A percentile compares a stretch with the other conserved stretches of the same genome.
Conservation (phyloP, 163 green algal genomes). For the Trebouxia gelatinosa region DNA sequence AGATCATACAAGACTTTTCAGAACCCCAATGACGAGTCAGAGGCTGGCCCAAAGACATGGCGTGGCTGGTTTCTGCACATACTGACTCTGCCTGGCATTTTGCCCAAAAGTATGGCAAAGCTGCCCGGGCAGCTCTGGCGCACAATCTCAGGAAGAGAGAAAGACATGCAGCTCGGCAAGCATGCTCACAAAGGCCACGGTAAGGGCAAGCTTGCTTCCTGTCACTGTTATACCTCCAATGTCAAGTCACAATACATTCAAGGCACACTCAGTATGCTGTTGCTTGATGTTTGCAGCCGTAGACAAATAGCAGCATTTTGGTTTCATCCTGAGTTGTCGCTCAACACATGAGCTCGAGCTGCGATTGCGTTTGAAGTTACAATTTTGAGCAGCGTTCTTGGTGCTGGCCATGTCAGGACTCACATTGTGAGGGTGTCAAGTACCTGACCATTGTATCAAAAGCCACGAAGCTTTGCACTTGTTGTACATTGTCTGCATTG, state of each 20-base stretch:
- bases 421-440: not conserved
- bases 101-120: not conserved
- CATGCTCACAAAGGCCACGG: not conserved
- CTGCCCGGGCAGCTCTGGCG: not conserved
- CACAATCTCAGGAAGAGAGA: slow-evolving; percentile 10
- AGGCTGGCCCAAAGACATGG: not conserved
- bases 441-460: not conserved
- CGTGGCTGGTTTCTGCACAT: not conserved
- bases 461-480: not conserved
- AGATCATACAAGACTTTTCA: slow-evolving; percentile 43
- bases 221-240: too few relatives aligned
- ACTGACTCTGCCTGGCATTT: not conserved
- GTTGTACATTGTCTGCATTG: not conserved
- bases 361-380: too few relatives aligned
- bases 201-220: not conserved
- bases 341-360: not conserved
- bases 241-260: too few relatives aligned
- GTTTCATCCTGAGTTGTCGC: not conserved
- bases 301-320: too few relatives aligned
- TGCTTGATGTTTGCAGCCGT: not conserved
- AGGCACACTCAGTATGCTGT: too few relatives aligned
- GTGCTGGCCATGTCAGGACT: too few relatives aligned
- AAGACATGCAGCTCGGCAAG: slow-evolving; percentile 14
- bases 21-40: slow-evolving; percentile 15
- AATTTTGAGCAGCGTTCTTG: too few relatives aligned